phyloP scores from a whole-genome alignment of 371 early-diverging fungal species.

The Haplosporangium sp. region DNA sequence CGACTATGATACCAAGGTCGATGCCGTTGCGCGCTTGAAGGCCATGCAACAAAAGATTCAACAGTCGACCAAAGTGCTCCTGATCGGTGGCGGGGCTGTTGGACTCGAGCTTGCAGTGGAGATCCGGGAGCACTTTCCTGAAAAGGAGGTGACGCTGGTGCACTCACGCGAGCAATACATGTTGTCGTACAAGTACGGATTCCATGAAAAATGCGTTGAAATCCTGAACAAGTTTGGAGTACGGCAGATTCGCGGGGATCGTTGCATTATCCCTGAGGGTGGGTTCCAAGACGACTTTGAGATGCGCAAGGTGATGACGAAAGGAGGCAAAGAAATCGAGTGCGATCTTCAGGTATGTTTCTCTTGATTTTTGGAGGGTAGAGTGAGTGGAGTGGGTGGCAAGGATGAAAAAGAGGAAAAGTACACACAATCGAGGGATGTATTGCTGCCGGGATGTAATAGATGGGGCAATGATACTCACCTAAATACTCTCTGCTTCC shows the following conservation, averaged over 20 bases:
- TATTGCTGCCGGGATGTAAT: not conserved
- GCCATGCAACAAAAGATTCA: slow-evolving; percentile 62
- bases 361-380: no score
- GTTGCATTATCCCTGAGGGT: slow-evolving; percentile 59
- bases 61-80: slow-evolving; percentile 60
- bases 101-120: slow-evolving; percentile 78
- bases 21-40: slow-evolving; percentile 57
- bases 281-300: slow-evolving; percentile 62
- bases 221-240: slow-evolving; percentile 63
- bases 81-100: slow-evolving; percentile 78
- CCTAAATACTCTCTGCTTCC: no score
- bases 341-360: slow-evolving; percentile 67
- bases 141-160: slow-evolving; percentile 69
- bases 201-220: slow-evolving; percentile 58
- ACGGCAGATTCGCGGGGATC: slow-evolving; percentile 61
- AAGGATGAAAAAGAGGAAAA: not conserved
- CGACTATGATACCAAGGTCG: slow-evolving; percentile 58
- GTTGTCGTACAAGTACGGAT: slow-evolving; percentile 60
- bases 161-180: slow-evolving; percentile 71
- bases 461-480: no score
- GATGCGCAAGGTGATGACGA: slow-evolving; percentile 61
- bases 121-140: slow-evolving; percentile 72
- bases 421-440: not conserved
- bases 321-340: slow-evolving; percentile 60
- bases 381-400: no score